These are phyloP conservation scores for Crithidia acanthocephali DNA, from an alignment of 208 protist genomes.

Conservation along the genomic window DNA sequence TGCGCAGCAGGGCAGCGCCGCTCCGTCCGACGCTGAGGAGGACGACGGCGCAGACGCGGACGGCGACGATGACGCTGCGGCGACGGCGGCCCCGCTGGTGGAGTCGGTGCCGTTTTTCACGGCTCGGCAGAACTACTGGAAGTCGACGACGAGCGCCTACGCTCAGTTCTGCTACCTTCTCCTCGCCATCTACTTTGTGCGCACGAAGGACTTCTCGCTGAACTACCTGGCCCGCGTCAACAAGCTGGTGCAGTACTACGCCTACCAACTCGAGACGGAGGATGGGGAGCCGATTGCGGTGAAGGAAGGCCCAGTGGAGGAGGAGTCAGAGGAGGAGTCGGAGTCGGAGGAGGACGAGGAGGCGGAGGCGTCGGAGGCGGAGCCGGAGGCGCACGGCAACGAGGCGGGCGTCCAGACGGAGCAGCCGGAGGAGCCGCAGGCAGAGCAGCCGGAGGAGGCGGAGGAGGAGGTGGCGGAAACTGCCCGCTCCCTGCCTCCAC, in stretches of 20 bases:
- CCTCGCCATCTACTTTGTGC: conserved; percentile 46
- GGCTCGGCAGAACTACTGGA: conserved; percentile 27
- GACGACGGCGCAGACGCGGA: neutral
- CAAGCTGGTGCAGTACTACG: conserved; percentile 50
- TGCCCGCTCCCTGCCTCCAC: conserved; percentile 12
- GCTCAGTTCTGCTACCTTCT: conserved; percentile 47
- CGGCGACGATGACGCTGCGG: neutral
- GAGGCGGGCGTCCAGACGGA: conserved; percentile 13
- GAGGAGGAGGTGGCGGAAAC: neutral
- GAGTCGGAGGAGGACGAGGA: neutral
- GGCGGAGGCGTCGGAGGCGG: neutral
- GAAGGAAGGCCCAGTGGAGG: conserved; percentile 8
- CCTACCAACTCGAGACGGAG: conserved; percentile 26
- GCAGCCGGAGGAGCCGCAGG: neutral
- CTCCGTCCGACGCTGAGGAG: conserved; percentile 1
- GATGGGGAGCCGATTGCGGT: conserved; percentile 30
- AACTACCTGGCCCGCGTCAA: conserved; percentile 55
- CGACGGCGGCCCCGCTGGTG: neutral
- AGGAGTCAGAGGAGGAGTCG: conserved; percentile 1
- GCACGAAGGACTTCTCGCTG: conserved; percentile 40
- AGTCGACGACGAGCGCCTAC: conserved; percentile 37
- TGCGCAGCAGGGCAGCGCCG: neutral
- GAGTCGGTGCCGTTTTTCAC: conserved; percentile 25
- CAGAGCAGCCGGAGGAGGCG: conserved; percentile 3
- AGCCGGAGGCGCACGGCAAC: neutral